Base-by-base conservation (phyloP, 1,284 basidiomycete genomes). In the Cystobasidium pallidum region DNA sequence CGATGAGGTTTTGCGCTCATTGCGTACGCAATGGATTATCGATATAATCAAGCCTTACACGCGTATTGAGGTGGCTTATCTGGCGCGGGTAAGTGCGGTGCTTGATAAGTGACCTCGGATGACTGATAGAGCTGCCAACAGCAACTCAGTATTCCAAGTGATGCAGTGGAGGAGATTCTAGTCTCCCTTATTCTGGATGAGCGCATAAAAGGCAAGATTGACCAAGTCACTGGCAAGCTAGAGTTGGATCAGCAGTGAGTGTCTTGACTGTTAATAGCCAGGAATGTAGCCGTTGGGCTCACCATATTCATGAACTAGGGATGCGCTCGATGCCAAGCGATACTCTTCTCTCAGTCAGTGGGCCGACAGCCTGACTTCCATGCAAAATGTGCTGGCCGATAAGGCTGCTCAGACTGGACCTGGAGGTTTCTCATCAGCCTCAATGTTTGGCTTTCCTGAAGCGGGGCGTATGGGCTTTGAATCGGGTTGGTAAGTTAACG, bases 1-100 rank as follows among this genome's bases (percentile, higher is more conserved):
- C 72, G 92, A 94, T 75, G 96, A 99, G 80, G 88, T 99, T 13
- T 85, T 99, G 62, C 89, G 90, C 52, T 94, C 92, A 78, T 83
- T 99, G 63, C 86, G 95, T 3, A 98, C 94, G 0, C 93, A 95
- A 78, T 99, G 97, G 81, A 87, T 99, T 74, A 93, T 98, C 76
- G 95, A 98, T 80, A 87, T 97, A 74, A 94, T 99, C 84, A 94
- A 94, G 81, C 94, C 94, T 0, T 99, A 99, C 82, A 94, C 91
- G 0, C 86, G 94, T 41, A 86, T 99, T 57, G 93, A 97, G 80
- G 85, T 98, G 51, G 86, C 88, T 15, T 96, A 94, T 85, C 85
- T 98, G 15, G 92, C 91, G 41, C 91, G 91, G 84, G 92, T 91
- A 77, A 71, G 83, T 65, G 17, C 2, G 11, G 26, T 21, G 39